A percentile compares a stretch with the other conserved stretches of the same genome.
phyloP scores from a whole-genome alignment of 1,284 basidiomycete genomes.

The Ceratobasidium sp. region DNA sequence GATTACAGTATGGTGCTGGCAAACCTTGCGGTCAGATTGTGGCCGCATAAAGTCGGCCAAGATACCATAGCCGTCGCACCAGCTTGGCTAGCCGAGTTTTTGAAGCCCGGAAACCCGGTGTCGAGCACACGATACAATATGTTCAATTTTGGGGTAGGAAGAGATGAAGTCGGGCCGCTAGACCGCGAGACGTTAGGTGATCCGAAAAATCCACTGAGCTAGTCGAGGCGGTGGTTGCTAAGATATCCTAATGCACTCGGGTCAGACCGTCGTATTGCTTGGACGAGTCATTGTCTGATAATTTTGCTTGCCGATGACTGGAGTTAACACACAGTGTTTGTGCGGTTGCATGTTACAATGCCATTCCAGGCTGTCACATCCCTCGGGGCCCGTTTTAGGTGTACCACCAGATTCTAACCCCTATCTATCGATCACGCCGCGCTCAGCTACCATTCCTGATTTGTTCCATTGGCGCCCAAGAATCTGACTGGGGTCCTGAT shows the following conservation, averaged over 20 bases:
- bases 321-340: too few relatives aligned
- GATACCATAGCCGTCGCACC: slow-evolving; percentile 1
- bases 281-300: too few relatives aligned
- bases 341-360: too few relatives aligned
- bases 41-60: background rate
- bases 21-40: too few relatives aligned
- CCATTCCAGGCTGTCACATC: too few relatives aligned
- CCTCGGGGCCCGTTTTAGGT: background rate
- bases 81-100: slow-evolving; percentile 1
- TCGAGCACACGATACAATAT: background rate
- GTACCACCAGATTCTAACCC: background rate
- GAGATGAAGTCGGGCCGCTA: background rate
- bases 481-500: slow-evolving; percentile 21
- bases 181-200: background rate
- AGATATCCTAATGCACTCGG: too few relatives aligned
- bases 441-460: background rate
- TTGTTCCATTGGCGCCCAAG: background rate
- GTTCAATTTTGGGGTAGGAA: background rate
- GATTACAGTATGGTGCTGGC: too few relatives aligned
- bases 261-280: too few relatives aligned
- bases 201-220: too few relatives aligned
- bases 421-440: background rate
- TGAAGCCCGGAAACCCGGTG: background rate
- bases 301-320: too few relatives aligned
- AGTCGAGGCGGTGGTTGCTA: too few relatives aligned